Evolutionary conservation across 768 basidiomycete species (phyloP).

Genomic region (Lactarius evosmus): DNA sequence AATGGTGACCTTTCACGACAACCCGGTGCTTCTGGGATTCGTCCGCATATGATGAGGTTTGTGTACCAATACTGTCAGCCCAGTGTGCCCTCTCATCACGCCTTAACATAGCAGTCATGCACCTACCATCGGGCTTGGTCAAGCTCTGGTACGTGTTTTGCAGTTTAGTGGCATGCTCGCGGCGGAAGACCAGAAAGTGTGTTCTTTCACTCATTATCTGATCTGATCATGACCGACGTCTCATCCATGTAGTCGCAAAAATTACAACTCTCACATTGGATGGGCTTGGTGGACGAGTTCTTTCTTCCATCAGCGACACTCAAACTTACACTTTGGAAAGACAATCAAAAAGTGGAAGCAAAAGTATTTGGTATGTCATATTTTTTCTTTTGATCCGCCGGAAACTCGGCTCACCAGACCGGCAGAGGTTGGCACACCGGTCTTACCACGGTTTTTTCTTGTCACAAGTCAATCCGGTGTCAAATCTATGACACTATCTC

Average conservation of each 20-base stretch:
- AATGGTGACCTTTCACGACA: constrained; percentile 22
- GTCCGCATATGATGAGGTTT: constrained; percentile 14
- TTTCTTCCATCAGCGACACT: constrained; percentile 69
- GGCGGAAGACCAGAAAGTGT: constrained; percentile 47
- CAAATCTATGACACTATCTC: constrained; percentile 73
- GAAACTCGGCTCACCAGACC: constrained; percentile 1
- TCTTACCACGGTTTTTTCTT: constrained; percentile 80
- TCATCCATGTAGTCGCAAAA: constrained; percentile 40
- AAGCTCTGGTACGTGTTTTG: constrained; percentile 60
- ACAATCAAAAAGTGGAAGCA: constrained; percentile 72
- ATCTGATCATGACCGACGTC: neutral
- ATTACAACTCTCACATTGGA: constrained; percentile 66
- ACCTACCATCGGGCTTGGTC: constrained; percentile 48
- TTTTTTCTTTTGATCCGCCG: neutral
- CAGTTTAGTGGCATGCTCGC: constrained; percentile 69
- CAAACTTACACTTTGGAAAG: constrained; percentile 86
- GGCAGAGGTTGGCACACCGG: constrained; percentile 74
- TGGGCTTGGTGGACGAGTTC: constrained; percentile 58
- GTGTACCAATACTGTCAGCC: neutral
- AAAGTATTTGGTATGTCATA: constrained; percentile 72
- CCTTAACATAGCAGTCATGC: constrained; percentile 1
- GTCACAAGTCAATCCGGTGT: constrained; percentile 84
- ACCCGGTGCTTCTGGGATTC: constrained; percentile 13
- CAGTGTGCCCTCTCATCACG: neutral
- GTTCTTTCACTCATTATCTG: constrained; percentile 29